These are phyloP conservation scores for Bruguiera parviflora DNA, from an alignment of 345 rosid genomes.

Conservation along the genomic window DNA sequence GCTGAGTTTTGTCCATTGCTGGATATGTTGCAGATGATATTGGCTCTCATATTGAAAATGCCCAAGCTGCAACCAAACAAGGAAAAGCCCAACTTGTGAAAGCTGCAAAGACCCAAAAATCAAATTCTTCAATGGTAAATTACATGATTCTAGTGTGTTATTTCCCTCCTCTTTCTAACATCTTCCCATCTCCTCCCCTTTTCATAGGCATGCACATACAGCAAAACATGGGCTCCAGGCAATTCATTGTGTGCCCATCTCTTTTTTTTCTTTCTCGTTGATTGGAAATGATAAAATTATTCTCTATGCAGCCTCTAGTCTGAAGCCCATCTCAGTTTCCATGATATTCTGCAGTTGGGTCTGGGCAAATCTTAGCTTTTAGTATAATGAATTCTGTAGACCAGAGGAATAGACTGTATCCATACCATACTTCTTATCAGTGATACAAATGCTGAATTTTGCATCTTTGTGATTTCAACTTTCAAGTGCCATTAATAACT, in stretches of 20 bases:
- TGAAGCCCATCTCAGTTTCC: not conserved
- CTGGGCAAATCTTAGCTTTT: too few species aligned
- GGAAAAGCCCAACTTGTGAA: constrained; percentile 70
- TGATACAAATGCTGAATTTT: too few species aligned
- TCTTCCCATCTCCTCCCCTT: too few species aligned
- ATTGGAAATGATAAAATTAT: too few species aligned
- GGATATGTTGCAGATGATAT: constrained; percentile 65
- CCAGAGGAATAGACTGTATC: not conserved
- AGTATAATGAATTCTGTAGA: not conserved
- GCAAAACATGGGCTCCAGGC: too few species aligned
- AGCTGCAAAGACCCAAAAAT: constrained; percentile 79
- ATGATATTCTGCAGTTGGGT: not conserved
- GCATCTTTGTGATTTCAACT: not conserved
- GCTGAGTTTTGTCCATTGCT: not conserved
- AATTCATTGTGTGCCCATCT: too few species aligned
- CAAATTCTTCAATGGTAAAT: constrained; percentile 87
- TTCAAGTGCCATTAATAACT: too few species aligned
- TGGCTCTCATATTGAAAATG: constrained; percentile 63
- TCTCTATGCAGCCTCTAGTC: not conserved
- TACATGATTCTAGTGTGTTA: not conserved
- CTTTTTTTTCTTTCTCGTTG: too few species aligned
- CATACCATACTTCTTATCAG: too few species aligned
- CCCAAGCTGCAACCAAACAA: constrained; percentile 71
- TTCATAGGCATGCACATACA: too few species aligned
- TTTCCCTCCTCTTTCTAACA: not conserved